Conservation (phyloP, 768 basidiomycete species). For the Boletus huronensis region DNA sequence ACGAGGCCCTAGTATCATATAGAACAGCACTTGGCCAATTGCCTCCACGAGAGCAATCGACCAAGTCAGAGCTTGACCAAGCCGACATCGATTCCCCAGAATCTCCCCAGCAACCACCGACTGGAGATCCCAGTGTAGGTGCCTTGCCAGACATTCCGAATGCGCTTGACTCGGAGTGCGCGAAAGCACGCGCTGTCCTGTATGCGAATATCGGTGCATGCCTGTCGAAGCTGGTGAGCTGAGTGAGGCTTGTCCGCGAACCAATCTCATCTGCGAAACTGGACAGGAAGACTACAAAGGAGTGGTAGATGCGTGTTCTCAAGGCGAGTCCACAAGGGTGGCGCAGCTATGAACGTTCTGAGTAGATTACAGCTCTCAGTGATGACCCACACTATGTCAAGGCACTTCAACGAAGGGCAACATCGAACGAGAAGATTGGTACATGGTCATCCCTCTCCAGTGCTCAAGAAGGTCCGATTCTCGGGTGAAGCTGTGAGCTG, state of each 20-base stretch:
- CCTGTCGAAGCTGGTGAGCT: constrained; percentile 68
- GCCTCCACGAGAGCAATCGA: constrained; percentile 43
- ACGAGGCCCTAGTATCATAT: constrained; percentile 69
- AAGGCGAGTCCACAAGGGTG: constrained; percentile 44
- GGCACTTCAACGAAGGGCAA: constrained; percentile 84
- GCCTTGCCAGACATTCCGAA: constrained; percentile 20
- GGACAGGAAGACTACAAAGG: constrained; percentile 72
- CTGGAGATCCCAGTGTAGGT: not conserved
- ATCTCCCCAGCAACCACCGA: constrained; percentile 12
- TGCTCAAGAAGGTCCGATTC: constrained; percentile 73
- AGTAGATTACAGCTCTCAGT: constrained; percentile 57
- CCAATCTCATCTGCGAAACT: constrained; percentile 1
- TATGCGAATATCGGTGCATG: constrained; percentile 91
- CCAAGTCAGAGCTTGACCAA: constrained; percentile 16
- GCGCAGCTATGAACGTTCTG: not conserved
- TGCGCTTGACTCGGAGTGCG: constrained; percentile 44
- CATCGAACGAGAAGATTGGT: constrained; percentile 73
- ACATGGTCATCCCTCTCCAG: constrained; percentile 81
- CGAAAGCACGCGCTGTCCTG: constrained; percentile 64
- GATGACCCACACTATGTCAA: constrained; percentile 87
- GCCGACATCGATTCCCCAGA: constrained; percentile 19
- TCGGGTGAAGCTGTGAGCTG: not conserved
- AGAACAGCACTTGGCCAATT: constrained; percentile 62
- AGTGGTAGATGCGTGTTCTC: constrained; percentile 75
- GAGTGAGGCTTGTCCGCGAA: not conserved